phyloP scores from a whole-genome alignment of 768 basidiomycete genomes.

The Tulasnella calospora region DNA sequence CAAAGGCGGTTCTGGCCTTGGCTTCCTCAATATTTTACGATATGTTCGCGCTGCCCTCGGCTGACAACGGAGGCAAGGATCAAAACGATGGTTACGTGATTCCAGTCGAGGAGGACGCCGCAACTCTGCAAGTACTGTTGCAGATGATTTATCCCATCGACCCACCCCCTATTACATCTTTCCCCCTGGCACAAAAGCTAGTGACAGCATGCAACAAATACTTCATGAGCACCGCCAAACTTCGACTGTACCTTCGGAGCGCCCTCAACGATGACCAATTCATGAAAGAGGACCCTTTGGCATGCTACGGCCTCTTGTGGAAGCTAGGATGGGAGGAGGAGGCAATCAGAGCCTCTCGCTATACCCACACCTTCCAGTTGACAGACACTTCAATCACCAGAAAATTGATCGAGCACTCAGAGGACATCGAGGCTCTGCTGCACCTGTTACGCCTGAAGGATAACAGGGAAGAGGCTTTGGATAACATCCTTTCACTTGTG shows the following conservation, averaged over 20 bases:
- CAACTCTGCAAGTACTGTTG: background rate
- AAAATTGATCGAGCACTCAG: background rate
- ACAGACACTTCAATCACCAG: background rate
- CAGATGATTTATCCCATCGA: background rate
- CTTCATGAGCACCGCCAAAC: background rate
- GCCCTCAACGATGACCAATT: background rate
- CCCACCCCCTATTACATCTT: background rate
- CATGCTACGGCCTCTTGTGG: background rate
- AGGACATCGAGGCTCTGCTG: background rate
- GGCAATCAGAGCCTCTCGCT: background rate
- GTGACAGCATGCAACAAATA: background rate
- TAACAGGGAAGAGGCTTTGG: background rate
- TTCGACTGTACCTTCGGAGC: background rate
- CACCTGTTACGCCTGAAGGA: background rate
- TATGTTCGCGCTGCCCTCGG: slow-evolving; percentile 19
- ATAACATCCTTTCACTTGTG: background rate
- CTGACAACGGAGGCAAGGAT: background rate
- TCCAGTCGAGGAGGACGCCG: background rate
- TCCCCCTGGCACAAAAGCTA: background rate
- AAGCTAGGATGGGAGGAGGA: background rate
- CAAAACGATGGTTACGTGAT: background rate
- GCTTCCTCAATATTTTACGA: slow-evolving; percentile 21
- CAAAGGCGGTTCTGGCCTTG: background rate
- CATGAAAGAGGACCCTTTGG: background rate
- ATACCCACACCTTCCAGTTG: background rate